Percentiles rank a stretch among this genome's conserved stretches.
phyloP scores from a whole-genome alignment of 305 asterid genomes.

The Solanum chacoense region DNA sequence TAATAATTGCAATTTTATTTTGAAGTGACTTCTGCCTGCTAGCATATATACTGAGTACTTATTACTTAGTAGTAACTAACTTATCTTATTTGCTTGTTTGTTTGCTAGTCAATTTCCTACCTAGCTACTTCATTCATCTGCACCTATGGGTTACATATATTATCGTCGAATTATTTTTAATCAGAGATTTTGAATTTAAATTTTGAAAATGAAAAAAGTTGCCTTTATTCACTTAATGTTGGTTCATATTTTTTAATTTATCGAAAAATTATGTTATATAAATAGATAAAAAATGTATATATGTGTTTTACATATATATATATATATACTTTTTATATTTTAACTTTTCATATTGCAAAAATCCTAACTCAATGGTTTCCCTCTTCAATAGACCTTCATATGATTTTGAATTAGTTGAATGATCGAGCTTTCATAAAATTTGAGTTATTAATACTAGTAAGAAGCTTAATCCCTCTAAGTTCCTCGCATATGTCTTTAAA shows the following conservation, averaged over 20 bases:
- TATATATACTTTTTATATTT: background rate
- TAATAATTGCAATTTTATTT: background rate
- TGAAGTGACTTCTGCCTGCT: background rate
- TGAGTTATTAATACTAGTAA: background rate
- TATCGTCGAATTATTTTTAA: background rate
- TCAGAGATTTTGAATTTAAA: fast-evolving
- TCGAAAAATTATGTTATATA: too few relatives aligned
- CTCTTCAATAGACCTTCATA: background rate
- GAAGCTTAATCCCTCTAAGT: background rate
- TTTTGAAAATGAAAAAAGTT: background rate
- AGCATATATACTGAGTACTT: background rate
- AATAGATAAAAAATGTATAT: too few relatives aligned
- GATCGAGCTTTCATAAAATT: background rate
- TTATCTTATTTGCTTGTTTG: background rate
- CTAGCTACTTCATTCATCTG: background rate
- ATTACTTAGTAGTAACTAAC: background rate
- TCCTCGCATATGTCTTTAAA: background rate
- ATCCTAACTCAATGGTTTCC: background rate
- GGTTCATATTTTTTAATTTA: too few relatives aligned
- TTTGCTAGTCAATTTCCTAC: background rate
- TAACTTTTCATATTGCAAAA: background rate
- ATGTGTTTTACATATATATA: too few relatives aligned
- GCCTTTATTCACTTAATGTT: background rate
- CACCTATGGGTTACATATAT: background rate
- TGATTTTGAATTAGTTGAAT: background rate